These are phyloP conservation scores for Pharus latifolius DNA, from an alignment of 176 grass and related monocot genomes.

Conservation along the genomic window DNA sequence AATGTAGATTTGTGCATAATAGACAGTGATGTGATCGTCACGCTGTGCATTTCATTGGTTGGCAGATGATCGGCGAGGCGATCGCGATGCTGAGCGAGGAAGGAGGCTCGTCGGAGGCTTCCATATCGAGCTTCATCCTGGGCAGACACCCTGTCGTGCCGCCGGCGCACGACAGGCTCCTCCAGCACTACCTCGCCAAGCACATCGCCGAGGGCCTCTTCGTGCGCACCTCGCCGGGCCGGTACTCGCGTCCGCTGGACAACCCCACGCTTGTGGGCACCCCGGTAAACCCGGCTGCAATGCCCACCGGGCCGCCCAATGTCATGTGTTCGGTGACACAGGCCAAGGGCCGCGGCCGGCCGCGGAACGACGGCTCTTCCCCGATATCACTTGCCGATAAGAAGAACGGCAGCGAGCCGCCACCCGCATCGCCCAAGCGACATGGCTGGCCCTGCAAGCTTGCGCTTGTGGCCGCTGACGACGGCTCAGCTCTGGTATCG, in stretches of 20 bases:
- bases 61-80: constrained; percentile 47
- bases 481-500: too few relatives aligned
- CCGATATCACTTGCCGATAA: not conserved
- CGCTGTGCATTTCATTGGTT: not conserved
- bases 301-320: too few relatives aligned
- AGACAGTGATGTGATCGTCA: too few relatives aligned
- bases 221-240: not conserved
- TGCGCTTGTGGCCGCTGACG: too few relatives aligned
- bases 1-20: too few relatives aligned
- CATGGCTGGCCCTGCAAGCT: not conserved
- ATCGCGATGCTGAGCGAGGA: constrained; percentile 20
- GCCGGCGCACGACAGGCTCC: constrained; percentile 23
- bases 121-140: constrained; percentile 33
- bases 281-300: not conserved
- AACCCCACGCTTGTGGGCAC: not conserved
- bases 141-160: constrained; percentile 21
- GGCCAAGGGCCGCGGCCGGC: constrained; percentile 13
- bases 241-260: not conserved
- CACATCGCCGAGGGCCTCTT: constrained; percentile 37
- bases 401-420: not conserved
- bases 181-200: constrained; percentile 40
- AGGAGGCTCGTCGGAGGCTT: constrained; percentile 17
- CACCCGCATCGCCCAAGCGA: not conserved
- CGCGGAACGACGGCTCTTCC: not conserved
- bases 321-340: not conserved